Evolutionary conservation across 805 yeast genomes (phyloP), one percentile per base, ranked within the genome.

Genomic region (Pichia californica): DNA sequence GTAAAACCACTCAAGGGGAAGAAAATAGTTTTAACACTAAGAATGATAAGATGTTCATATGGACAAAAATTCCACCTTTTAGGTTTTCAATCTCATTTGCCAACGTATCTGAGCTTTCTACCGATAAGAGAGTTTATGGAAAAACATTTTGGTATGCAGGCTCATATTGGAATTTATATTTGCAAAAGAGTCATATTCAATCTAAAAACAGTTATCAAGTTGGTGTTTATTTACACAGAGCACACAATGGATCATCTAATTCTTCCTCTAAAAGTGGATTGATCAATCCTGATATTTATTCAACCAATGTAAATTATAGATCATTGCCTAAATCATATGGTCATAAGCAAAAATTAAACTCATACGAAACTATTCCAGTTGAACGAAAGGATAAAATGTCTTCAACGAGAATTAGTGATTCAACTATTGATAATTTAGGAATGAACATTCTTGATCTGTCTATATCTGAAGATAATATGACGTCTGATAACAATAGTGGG

Each of bases 81-180:
- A 55, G 81, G 43, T 74, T 76, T 52, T 70, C 79, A 0, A 67
- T 75, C 38, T 73, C 76, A 4, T 76, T 76, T 55, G 65, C 70
- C 8, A 67, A 73, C 41, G 68, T 76, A 3, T 67, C 73, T 3
- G 67, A 66, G 11, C 58, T 76, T 15, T 57, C 62, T 14, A 64
- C 70, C 1, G 75, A 69, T 15, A 70, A 67, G 50, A 58, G 80
- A 33, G 71, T 73, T 1, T 76, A 76, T 50, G 71, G 76, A 9
- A 68, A 70, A 45, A 69, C 77, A 0, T 61, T 74, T 28, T 76
- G 80, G 79, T 76, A 75, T 52, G 79, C 79, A n/a, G 81, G 81
- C 0, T 74, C 80, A 10, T 73, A 70, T 50, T 76, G 81, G 81
- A 74, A 73, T 48, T 55, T 76, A 8, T 76, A 76, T 52, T 59